Evolutionary conservation across 441 rosid genomes (phyloP).

Genomic region (Hura crepitans): DNA sequence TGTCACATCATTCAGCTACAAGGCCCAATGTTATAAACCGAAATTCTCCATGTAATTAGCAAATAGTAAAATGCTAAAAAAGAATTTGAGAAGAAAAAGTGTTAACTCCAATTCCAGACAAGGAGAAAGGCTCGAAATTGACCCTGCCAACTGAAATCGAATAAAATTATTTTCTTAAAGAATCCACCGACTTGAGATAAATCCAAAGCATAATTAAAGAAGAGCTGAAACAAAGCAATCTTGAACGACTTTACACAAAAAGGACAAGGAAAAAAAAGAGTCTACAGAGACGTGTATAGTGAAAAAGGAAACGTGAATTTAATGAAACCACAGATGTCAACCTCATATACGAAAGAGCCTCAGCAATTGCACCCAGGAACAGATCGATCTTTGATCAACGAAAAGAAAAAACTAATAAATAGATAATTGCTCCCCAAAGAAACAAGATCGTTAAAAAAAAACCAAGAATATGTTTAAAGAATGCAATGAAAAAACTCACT

Average conservation of each 20-base stretch:
- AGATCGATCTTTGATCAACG: not conserved
- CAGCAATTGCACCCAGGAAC: not conserved
- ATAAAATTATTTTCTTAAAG: not conserved
- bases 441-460: not conserved
- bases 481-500: not conserved
- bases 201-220: not conserved
- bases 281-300: not conserved
- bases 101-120: not conserved
- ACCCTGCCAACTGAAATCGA: not conserved
- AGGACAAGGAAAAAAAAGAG: slow-evolving; percentile 9
- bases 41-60: not conserved
- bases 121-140: not conserved
- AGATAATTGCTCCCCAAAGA: not conserved
- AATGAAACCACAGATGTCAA: slow-evolving; percentile 1
- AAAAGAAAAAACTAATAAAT: not conserved
- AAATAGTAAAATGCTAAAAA: not conserved
- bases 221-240: not conserved
- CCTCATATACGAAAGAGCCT: not conserved
- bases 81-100: not conserved
- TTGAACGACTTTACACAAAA: not conserved
- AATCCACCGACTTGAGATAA: slow-evolving; percentile 3
- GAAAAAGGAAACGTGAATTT: not conserved
- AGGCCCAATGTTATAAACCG: not conserved
- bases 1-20: not conserved
- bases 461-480: not conserved